Evolutionary conservation across 2,329 filamentous ascomycete genomes (phyloP), one percentile per base, ranked within the genome.

Genomic region (Neophaeococcomyces aloes): DNA sequence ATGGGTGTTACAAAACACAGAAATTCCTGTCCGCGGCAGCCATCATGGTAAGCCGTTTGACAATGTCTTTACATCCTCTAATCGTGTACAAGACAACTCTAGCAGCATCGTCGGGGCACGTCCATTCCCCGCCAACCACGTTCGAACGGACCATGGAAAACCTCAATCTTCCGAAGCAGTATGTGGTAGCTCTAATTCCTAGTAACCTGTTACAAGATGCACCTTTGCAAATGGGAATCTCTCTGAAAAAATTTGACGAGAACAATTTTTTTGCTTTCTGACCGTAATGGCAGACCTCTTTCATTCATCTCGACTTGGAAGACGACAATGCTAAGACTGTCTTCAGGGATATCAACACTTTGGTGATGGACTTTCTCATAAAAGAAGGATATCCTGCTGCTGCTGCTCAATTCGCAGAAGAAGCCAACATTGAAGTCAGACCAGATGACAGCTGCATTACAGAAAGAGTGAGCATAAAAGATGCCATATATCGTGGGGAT

Each of bases 211-310:
- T 19, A 29, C 72, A 94, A 94, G 88, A 93, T 85, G 76, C 61
- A 71, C 74, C 69, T 69, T 74, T 80, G 81, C 93, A 94, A 76
- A 79, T 98, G 91, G 91, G 91, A 98, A 98, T 98, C 91, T 98
- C 93, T 98, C 91, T 83, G 86, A 96, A 85, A 68, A 64, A 54
- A 56, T 67, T 75, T 98, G 91, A 85, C 82, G 91, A 98, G 79
- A 86, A 43, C 19, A 79, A 65, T 81, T 85, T 80, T 84, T 78
- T 82, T 83, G 79, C 68, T 75, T 74, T 79, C 78, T 81, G 79
- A 83, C 59, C 55, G 56, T 53, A 51, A 51, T 48, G 61, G 42
- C 47, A 43, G 46, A 44, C 48, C 27, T 45, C 5, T 46, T 13
- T 38, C 44, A 32, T 34, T 17, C 40, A 30, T 46, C 29, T 37